These are phyloP conservation scores for Avena insularis DNA, from an alignment of 176 grass and related monocot species.

Conservation along the genomic window DNA sequence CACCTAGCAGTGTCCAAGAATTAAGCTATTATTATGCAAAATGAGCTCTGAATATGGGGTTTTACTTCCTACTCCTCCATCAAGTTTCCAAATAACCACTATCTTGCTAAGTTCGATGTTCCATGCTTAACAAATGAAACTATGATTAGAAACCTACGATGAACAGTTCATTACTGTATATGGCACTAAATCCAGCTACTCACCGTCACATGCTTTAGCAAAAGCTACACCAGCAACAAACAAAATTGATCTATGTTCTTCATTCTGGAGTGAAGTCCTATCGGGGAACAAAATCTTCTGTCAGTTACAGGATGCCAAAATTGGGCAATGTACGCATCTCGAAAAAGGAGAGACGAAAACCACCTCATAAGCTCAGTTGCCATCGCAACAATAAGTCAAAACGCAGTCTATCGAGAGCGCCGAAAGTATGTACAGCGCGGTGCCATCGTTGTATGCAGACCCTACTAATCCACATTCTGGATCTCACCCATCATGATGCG, in stretches of 20 bases:
- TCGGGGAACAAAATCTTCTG: constrained; percentile 38
- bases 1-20: too few relatives aligned
- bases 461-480: constrained; percentile 73
- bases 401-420: constrained; percentile 41
- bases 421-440: constrained; percentile 69
- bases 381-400: constrained; percentile 41
- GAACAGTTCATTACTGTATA: too few relatives aligned
- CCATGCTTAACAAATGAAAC: too few relatives aligned
- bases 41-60: too few relatives aligned
- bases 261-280: constrained; percentile 44
- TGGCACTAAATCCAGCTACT: too few relatives aligned
- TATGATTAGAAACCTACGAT: too few relatives aligned
- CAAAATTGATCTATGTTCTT: constrained; percentile 20
- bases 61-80: too few relatives aligned
- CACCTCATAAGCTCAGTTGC: constrained; percentile 38
- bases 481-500: constrained; percentile 99
- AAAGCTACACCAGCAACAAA: neutral
- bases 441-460: neutral
- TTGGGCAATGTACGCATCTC: constrained; percentile 37
- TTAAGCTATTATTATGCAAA: too few relatives aligned
- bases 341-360: constrained; percentile 36
- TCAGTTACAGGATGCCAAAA: constrained; percentile 47
- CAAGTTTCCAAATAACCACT: too few relatives aligned
- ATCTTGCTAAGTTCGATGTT: too few relatives aligned
- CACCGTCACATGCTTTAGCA: neutral